These are phyloP conservation scores for Monilinia fructigena DNA, from an alignment of 2,329 filamentous ascomycete species.

Conservation along the genomic window DNA sequence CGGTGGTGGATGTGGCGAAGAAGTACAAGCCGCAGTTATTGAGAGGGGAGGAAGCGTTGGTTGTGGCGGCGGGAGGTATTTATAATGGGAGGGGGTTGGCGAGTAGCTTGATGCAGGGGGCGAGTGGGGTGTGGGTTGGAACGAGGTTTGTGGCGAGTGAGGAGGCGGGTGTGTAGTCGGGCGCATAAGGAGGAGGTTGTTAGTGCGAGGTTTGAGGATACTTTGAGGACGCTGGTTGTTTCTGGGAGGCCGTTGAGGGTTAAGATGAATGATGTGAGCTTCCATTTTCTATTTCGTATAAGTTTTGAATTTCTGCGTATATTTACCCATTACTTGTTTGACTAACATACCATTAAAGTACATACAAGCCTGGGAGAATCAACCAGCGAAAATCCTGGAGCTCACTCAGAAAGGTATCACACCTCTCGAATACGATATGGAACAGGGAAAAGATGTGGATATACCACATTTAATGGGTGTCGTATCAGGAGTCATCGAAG, in stretches of 20 bases:
- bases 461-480: slow-evolving; percentile 91
- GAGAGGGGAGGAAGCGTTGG: slow-evolving; percentile 68
- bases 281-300: background rate
- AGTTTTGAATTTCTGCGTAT: background rate
- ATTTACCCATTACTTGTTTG: background rate
- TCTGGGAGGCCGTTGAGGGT: slow-evolving; percentile 79
- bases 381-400: slow-evolving; percentile 71
- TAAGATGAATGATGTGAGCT: slow-evolving; percentile 58
- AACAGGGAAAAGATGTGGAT: slow-evolving; percentile 79
- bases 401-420: slow-evolving; percentile 76
- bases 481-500: slow-evolving; percentile 74
- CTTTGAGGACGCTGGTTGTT: slow-evolving; percentile 77
- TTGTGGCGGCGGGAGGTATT: slow-evolving; percentile 87
- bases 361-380: slow-evolving; percentile 74
- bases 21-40: slow-evolving; percentile 58
- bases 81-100: slow-evolving; percentile 80
- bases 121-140: slow-evolving; percentile 88
- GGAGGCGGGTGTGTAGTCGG: slow-evolving; percentile 77
- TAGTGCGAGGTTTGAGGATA: slow-evolving; percentile 74
- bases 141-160: slow-evolving; percentile 83
- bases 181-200: slow-evolving; percentile 85
- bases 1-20: slow-evolving; percentile 79
- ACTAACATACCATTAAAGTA: slow-evolving; percentile 51
- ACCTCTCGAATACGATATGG: slow-evolving; percentile 79
- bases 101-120: slow-evolving; percentile 81